phyloP scores from a whole-genome alignment of 495 filamentous ascomycete species.

The Neurospora terricola region DNA sequence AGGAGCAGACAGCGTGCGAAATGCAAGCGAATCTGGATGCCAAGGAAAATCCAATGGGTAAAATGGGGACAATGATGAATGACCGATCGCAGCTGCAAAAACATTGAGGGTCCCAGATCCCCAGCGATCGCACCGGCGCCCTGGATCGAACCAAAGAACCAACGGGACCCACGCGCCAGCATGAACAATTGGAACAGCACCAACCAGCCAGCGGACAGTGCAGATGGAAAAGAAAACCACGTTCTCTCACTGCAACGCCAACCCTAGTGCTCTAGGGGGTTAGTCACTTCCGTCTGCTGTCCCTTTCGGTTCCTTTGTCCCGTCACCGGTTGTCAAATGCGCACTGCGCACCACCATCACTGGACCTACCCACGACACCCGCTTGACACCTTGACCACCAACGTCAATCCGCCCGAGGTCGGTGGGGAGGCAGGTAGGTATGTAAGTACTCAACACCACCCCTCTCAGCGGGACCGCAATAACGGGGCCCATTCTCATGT shows the following conservation, averaged over 20 bases:
- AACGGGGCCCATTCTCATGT: neutral
- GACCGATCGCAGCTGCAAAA: conserved; percentile 2
- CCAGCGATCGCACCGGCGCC: neutral
- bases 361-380: neutral
- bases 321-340: neutral
- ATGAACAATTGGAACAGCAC: neutral
- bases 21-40: conserved; percentile 2
- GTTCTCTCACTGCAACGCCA: neutral
- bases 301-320: neutral
- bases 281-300: neutral
- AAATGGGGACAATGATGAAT: neutral
- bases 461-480: neutral
- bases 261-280: neutral
- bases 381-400: neutral
- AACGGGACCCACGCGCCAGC: conserved; percentile 2
- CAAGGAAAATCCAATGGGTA: neutral
- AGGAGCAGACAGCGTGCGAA: neutral
- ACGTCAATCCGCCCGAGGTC: neutral
- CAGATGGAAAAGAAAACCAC: neutral
- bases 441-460: neutral
- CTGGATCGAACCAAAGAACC: conserved; percentile 9
- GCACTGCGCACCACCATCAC: neutral
- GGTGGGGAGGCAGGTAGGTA: neutral
- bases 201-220: neutral
- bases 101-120: neutral